These are phyloP conservation scores for Acanthamoeba castellanii DNA, from an alignment of 208 protist genomes.

Conservation along the genomic window DNA sequence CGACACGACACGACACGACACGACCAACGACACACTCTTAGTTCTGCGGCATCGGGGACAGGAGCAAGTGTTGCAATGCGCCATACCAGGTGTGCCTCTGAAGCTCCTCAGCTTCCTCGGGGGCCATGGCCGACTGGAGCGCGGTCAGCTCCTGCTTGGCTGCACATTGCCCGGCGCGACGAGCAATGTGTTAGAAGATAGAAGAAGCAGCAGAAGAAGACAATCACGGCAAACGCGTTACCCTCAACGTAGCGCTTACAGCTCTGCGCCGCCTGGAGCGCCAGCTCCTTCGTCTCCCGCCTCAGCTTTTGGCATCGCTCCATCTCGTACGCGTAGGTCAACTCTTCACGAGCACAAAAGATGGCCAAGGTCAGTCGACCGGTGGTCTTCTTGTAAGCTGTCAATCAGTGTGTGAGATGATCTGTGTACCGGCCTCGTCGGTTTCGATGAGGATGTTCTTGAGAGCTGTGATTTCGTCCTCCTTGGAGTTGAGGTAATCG, in stretches of 20 bases:
- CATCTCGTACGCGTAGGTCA: not conserved
- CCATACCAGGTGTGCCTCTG: not conserved
- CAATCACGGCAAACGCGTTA: not conserved
- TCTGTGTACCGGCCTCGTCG: not conserved
- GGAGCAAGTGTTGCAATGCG: not conserved
- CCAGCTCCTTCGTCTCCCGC: not conserved
- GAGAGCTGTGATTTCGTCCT: constrained; percentile 12
- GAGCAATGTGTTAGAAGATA: not conserved
- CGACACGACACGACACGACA: too few relatives aligned
- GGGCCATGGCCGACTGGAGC: not conserved
- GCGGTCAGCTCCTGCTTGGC: not conserved
- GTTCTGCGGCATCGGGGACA: too few relatives aligned
- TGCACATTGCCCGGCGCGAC: not conserved
- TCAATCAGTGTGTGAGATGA: too few relatives aligned
- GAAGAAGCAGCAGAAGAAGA: not conserved
- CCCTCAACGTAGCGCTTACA: constrained; percentile 9
- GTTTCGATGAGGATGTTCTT: constrained; percentile 38
- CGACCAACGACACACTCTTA: too few relatives aligned
- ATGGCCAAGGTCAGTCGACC: too few relatives aligned
- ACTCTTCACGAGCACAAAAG: not conserved
- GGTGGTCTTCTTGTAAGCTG: too few relatives aligned
- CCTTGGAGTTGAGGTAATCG: not conserved
- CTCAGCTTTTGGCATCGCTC: constrained; percentile 16
- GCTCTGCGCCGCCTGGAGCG: not conserved
- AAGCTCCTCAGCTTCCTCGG: not conserved